Evolutionary conservation across 352 stramenopile species (phyloP).

Genomic region (Globisporangium yorkense): DNA sequence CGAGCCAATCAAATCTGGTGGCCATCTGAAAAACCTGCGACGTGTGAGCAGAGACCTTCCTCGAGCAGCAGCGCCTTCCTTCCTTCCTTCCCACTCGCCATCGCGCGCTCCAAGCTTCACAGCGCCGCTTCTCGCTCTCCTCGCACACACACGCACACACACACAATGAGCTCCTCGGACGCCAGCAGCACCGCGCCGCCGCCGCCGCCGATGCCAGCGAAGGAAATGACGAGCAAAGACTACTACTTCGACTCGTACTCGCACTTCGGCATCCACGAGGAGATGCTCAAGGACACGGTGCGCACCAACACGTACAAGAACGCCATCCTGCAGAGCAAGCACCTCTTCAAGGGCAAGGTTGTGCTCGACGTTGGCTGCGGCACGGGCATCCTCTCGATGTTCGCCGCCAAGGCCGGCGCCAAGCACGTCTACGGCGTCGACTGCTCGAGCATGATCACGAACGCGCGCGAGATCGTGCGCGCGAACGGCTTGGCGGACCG

Average conservation of each 20-base stretch:
- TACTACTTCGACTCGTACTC: conserved; percentile 99
- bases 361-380: conserved; percentile 97
- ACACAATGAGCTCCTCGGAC: conserved; percentile 21
- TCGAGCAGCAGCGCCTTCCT: neutral
- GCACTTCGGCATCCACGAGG: conserved; percentile 97
- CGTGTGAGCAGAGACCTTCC: conserved; percentile 6
- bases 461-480: conserved; percentile 97
- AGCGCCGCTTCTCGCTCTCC: neutral
- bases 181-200: conserved; percentile 12
- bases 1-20: conserved; percentile 8
- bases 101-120: neutral
- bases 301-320: conserved; percentile 97
- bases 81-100: neutral
- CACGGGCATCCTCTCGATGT: conserved; percentile 97
- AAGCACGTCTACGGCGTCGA: conserved; percentile 95
- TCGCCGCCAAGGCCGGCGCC: conserved; percentile 90
- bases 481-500: conserved; percentile 89
- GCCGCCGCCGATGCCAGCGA: conserved; percentile 16
- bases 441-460: conserved; percentile 93
- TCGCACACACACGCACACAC: neutral
- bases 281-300: conserved; percentile 90
- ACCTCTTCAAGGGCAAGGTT: conserved; percentile 97
- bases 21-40: conserved; percentile 4
- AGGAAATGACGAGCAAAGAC: conserved; percentile 90
- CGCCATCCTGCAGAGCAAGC: conserved; percentile 95